Evolutionary conservation across 2,329 filamentous ascomycete species (phyloP).

Genomic region (Ophiocordyceps australis): DNA sequence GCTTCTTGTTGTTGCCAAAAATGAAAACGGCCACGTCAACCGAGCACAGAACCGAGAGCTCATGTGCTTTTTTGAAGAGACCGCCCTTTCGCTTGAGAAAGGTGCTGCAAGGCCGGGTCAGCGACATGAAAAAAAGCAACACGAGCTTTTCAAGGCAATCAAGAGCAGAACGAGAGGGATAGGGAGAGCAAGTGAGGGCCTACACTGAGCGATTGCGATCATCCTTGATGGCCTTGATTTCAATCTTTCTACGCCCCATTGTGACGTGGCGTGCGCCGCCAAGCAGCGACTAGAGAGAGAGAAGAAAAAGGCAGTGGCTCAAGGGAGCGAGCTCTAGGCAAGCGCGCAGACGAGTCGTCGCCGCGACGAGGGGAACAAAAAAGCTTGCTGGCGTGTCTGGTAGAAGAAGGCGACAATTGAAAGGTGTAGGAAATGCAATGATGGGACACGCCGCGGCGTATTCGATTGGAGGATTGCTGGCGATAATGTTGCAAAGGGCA

Average conservation of each 20-base stretch:
- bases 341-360: no score
- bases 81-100: conserved; percentile 98
- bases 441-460: no score
- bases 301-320: background rate
- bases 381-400: no score
- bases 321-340: background rate
- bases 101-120: no score
- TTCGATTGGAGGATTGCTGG: no score
- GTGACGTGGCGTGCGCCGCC: conserved; percentile 2
- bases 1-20: conserved; percentile 96
- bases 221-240: conserved; percentile 99
- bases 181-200: conserved; percentile 18
- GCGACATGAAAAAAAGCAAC: no score
- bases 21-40: conserved; percentile 98
- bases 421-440: no score
- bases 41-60: conserved; percentile 92
- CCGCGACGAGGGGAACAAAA: no score
- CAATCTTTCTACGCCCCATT: conserved; percentile 98
- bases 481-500: no score
- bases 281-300: background rate
- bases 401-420: no score
- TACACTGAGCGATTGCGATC: conserved; percentile 96
- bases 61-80: conserved; percentile 98
- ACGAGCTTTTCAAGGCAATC: conserved; percentile 1
- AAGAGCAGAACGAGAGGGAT: background rate